Evolutionary conservation across 2,329 filamentous ascomycete genomes (phyloP), one percentile per base, ranked within the genome.

Genomic region (Scleromitrula shiraiana): DNA sequence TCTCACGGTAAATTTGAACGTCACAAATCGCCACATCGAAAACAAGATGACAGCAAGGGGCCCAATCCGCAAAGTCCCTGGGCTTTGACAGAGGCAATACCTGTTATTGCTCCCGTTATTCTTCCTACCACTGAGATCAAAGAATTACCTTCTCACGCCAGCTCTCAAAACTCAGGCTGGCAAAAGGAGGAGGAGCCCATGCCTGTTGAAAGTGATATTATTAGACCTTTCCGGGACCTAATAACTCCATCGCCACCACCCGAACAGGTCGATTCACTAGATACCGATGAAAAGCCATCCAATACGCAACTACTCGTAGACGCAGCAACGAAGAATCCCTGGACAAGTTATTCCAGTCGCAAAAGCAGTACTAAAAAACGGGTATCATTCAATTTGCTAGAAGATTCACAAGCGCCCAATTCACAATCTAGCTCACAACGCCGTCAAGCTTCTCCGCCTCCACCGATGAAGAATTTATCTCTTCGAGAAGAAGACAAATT

Each of bases 381-480:
- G 9, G 62, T 64, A 5, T 64, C 59, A 14, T 64, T 64, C 47
- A 53, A 52, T n/a, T 17, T 49, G 20, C 36, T 50, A 15, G 52
- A n/a, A 33, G 45, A 43, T 3, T 32, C 36, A 20, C 22, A 51
- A 6, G 19, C 37, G 22, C 9, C 9, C 5, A 19, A 33, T 20
- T 27, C 33, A 23, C 39, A 29, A 37, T n/a, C 23, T 22, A 26
- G 14, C n/a, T 44, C 48, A 4, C 47, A 49, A 32, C 30, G 27
- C n/a, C 20, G 29, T n/a, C 29, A 45, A 7, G 20, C 29, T 15
- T 60, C 57, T 5, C 56, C 59, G 29, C 57, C 59, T 15, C 57
- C 59, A 5, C 38, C 53, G 42, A 32, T 43, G 19, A 10, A 15
- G 19, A 32, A 29, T 22, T 36, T 41, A 14, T n/a, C 47, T 20